These are phyloP conservation scores for Papiliotrema fonsecae DNA, from an alignment of 1,284 basidiomycete genomes.

Conservation along the genomic window DNA sequence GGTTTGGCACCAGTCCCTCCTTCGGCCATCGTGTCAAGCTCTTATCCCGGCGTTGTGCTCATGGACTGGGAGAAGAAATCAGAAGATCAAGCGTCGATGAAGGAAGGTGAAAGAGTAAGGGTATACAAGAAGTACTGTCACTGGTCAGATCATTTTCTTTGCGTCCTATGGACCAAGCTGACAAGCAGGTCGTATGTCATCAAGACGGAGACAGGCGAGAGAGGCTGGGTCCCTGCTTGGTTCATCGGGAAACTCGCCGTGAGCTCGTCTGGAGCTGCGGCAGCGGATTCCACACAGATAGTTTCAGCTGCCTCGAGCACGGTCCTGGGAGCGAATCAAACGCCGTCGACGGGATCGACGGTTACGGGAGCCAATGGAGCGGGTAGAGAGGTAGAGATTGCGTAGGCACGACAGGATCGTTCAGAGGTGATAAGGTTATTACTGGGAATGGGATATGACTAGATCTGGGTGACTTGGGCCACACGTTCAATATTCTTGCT, in stretches of 20 bases:
- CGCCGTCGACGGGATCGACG: not conserved
- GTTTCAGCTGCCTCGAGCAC: slow-evolving; percentile 1
- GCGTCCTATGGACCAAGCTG: slow-evolving; percentile 50
- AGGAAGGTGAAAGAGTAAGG: slow-evolving; percentile 76
- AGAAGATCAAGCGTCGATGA: slow-evolving; percentile 78
- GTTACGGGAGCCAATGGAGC: not conserved
- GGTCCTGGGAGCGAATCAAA: not conserved
- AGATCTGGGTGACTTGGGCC: too few relatives aligned
- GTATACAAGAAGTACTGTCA: slow-evolving; percentile 98
- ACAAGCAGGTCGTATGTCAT: slow-evolving; percentile 48
- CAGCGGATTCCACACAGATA: not conserved
- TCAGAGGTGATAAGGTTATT: not conserved
- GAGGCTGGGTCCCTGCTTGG: slow-evolving; percentile 78
- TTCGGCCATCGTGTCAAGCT: slow-evolving; percentile 81
- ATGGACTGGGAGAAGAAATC: slow-evolving; percentile 93
- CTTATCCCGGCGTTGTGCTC: slow-evolving; percentile 86
- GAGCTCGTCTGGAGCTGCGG: not conserved
- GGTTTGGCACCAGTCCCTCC: slow-evolving; percentile 66
- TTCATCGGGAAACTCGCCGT: slow-evolving; percentile 39
- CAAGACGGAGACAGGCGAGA: slow-evolving; percentile 77
- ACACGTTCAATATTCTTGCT: too few relatives aligned
- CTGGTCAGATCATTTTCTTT: slow-evolving; percentile 59
- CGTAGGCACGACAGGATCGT: not conserved
- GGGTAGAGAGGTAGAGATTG: not conserved
- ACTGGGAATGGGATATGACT: not conserved